Conservation (phyloP, 2,329 filamentous ascomycete genomes). For the Fusarium sp. region DNA sequence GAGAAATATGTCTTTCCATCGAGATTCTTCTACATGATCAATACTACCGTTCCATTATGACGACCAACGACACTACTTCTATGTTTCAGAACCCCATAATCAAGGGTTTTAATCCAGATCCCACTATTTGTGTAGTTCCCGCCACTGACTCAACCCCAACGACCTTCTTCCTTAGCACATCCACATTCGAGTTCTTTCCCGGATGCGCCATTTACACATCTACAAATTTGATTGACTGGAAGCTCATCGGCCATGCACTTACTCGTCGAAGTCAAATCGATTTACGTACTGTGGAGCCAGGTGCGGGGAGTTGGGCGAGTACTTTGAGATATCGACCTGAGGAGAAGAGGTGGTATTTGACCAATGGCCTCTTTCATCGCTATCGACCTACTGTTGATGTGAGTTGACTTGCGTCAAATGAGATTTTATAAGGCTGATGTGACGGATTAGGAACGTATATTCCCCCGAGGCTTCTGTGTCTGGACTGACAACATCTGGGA, state of each 20-base stretch:
- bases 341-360: constrained; percentile 61
- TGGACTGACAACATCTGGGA: constrained; percentile 67
- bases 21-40: neutral
- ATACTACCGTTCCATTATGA: constrained; percentile 14
- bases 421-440: neutral
- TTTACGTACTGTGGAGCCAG: constrained; percentile 65
- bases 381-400: constrained; percentile 57
- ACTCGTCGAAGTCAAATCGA: constrained; percentile 65
- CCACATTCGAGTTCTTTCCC: constrained; percentile 73
- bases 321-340: constrained; percentile 60
- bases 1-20: too few species aligned
- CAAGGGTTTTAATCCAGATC: constrained; percentile 73
- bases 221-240: constrained; percentile 65
- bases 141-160: constrained; percentile 48
- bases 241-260: constrained; percentile 65
- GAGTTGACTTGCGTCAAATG: neutral
- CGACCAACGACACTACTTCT: neutral
- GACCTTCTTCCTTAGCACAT: constrained; percentile 70
- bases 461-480: constrained; percentile 67
- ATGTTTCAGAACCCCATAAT: constrained; percentile 67
- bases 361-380: constrained; percentile 60
- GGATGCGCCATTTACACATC: constrained; percentile 72
- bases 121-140: constrained; percentile 60
- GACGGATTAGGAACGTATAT: constrained; percentile 56
- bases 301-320: constrained; percentile 63